Conservation (phyloP, 2,329 filamentous ascomycete species). For the Aspergillus bombycis region DNA sequence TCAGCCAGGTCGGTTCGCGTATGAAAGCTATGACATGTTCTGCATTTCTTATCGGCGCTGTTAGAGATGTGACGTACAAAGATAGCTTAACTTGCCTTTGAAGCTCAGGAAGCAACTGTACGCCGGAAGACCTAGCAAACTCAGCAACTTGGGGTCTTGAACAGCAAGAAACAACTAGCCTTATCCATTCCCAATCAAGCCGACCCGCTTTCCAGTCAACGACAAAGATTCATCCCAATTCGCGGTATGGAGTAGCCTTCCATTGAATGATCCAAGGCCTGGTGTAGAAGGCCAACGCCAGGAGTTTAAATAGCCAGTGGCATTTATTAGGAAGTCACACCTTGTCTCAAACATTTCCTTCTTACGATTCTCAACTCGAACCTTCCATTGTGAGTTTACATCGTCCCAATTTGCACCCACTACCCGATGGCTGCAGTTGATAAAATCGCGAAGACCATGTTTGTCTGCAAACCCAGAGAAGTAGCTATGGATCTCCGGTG, state of each 20-base stretch:
- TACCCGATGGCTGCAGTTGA: slow-evolving; percentile 5
- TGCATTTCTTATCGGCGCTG: not conserved
- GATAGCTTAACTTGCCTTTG: not conserved
- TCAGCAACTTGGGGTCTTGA: not conserved
- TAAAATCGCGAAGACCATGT: slow-evolving; percentile 6
- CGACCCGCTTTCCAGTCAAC: slow-evolving; percentile 37
- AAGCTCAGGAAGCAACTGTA: not conserved
- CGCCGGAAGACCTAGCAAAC: not conserved
- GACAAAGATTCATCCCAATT: slow-evolving; percentile 41
- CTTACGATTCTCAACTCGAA: not conserved
- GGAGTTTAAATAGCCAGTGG: slow-evolving; percentile 6
- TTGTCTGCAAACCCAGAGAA: slow-evolving; percentile 10
- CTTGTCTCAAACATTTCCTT: not conserved
- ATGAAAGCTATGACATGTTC: not conserved
- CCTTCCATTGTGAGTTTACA: not conserved
- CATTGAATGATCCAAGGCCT: slow-evolving; percentile 50
- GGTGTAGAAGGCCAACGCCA: slow-evolving; percentile 51
- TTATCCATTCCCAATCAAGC: slow-evolving; percentile 38
- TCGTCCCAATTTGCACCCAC: slow-evolving; percentile 8
- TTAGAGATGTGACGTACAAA: not conserved
- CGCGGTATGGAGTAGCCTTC: slow-evolving; percentile 48
- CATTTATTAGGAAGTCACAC: not conserved
- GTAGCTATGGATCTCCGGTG: slow-evolving; percentile 13
- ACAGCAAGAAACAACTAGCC: not conserved
- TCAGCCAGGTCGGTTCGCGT: not conserved